Percentiles rank a stretch among this genome's conserved stretches.
Evolutionary conservation across 352 stramenopile genomes (phyloP).

Genomic region (Globisporangium takayamanum): DNA sequence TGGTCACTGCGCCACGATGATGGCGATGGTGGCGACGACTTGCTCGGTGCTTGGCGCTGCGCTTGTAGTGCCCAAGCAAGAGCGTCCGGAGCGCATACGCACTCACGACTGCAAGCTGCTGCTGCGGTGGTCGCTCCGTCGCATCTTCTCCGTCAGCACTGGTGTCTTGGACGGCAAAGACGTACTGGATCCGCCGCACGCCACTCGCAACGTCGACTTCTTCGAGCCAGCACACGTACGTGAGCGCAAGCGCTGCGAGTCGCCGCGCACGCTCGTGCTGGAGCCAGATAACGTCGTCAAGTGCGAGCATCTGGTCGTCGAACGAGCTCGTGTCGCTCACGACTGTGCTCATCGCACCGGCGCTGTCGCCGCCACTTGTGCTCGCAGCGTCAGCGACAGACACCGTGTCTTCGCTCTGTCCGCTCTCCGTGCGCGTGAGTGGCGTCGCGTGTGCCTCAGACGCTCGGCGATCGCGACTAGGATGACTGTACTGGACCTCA

Average conservation of each 20-base stretch:
- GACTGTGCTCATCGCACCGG: constrained; percentile 32
- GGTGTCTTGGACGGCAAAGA: constrained; percentile 35
- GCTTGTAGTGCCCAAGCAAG: constrained; percentile 22
- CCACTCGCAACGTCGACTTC: constrained; percentile 56
- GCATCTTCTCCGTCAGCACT: constrained; percentile 4
- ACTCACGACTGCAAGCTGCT: constrained; percentile 53
- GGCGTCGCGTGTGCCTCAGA: background rate
- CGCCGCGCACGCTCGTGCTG: constrained; percentile 37
- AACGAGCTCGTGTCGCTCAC: constrained; percentile 46
- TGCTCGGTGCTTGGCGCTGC: background rate
- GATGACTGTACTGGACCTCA: constrained; percentile 49
- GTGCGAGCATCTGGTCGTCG: constrained; percentile 22
- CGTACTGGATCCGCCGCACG: constrained; percentile 59
- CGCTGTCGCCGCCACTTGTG: constrained; percentile 12
- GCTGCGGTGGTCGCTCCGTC: background rate
- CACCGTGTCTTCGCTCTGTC: constrained; percentile 3
- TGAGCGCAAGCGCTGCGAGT: constrained; percentile 33
- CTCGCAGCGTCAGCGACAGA: constrained; percentile 22
- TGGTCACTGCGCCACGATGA: background rate
- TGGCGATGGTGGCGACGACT: background rate
- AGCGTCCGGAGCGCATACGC: constrained; percentile 52
- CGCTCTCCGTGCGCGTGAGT: constrained; percentile 9
- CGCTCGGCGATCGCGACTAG: background rate
- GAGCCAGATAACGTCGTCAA: constrained; percentile 31
- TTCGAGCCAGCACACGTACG: constrained; percentile 70